Conservation (phyloP, 2,329 filamentous ascomycete genomes). For the Colletotrichum sp. region DNA sequence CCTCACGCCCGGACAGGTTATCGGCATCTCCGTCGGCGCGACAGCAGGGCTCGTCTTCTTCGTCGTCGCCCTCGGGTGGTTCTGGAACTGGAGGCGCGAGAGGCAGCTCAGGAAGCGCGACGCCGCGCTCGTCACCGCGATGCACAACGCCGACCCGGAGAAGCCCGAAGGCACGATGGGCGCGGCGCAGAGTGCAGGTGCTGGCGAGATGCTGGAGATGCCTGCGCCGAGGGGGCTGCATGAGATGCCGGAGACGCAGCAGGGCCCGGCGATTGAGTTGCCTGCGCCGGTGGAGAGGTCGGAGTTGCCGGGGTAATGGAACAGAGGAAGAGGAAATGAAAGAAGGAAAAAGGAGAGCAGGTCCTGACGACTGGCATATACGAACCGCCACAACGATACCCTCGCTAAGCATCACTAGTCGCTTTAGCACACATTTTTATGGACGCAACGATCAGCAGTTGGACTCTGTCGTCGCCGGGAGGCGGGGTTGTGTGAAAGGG, state of each 20-base stretch:
- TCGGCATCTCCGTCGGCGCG: slow-evolving; percentile 16
- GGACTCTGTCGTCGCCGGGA: background rate
- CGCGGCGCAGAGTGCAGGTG: background rate
- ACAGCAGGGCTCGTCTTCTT: slow-evolving; percentile 15
- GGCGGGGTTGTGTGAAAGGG: background rate
- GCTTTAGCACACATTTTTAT: background rate
- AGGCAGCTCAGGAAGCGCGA: background rate
- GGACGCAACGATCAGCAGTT: background rate
- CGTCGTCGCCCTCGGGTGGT: slow-evolving; percentile 14
- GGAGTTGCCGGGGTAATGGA: slow-evolving; percentile 5
- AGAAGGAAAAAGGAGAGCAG: no score
- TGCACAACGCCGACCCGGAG: slow-evolving; percentile 6
- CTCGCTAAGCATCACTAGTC: slow-evolving; percentile 8
- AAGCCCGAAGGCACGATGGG: background rate
- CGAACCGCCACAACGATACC: slow-evolving; percentile 16
- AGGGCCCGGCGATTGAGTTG: slow-evolving; percentile 4
- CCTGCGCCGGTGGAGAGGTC: slow-evolving; percentile 15
- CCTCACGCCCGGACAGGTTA: slow-evolving; percentile 12
- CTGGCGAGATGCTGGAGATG: slow-evolving; percentile 1
- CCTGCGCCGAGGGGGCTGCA: slow-evolving; percentile 10
- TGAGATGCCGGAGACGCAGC: slow-evolving; percentile 17
- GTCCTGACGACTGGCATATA: background rate
- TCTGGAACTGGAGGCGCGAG: slow-evolving; percentile 14
- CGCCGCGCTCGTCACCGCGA: background rate
- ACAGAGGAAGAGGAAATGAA: no score